Base-by-base conservation (phyloP, 768 basidiomycete genomes). In the Termitomyces sp. region DNA sequence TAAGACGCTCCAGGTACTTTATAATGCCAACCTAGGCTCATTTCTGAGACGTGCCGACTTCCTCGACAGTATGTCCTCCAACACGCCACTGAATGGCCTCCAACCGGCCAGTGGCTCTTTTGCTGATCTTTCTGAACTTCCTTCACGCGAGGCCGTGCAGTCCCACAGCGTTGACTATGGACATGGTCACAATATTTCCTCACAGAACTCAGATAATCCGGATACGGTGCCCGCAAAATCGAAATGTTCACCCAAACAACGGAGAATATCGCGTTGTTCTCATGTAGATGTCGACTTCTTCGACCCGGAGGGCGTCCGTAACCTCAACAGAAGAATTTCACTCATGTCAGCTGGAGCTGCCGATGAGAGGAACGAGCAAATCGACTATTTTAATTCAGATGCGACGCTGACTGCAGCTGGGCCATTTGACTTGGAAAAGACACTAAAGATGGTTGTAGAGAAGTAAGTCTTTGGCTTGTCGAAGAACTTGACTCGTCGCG, bases 281-380 rank as follows among this genome's bases (percentile, higher is more conserved):
- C 71, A 63, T 52, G 76, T 81, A 3, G 66, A 71, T 23, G 53
- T 81, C 18, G 78, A 76, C 43, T 76, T 74, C 58, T 85, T 86
- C 60, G 83, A 86, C 64, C 81, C 77, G 1, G 60, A 61, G 18
- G 85, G 83, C 9, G 75, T 82, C 33, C 63, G 60, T 3, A 59
- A 71, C 42, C 70, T 84, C 5, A 67, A 68, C 11, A 64, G 66
- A 57, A 73, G 68, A 4, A 56, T 81, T 53, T 74, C 66, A 22
- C 66, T 58, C 11, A 63, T 69, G 53, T 63, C 64, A 43, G 46
- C 56, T 7, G 36, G 42, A n/a, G 54, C 54, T 22, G 27, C 16
- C 32, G 39, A 20, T 3, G 32, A 15, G n/a, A 27, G 41, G 22
- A 39, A 36, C 11, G 54, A 56, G 10, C 25, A 29, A n/a, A 44